These are phyloP conservation scores for Epichloe gansuensis DNA, from an alignment of 2,329 filamentous ascomycete genomes.

Conservation along the genomic window DNA sequence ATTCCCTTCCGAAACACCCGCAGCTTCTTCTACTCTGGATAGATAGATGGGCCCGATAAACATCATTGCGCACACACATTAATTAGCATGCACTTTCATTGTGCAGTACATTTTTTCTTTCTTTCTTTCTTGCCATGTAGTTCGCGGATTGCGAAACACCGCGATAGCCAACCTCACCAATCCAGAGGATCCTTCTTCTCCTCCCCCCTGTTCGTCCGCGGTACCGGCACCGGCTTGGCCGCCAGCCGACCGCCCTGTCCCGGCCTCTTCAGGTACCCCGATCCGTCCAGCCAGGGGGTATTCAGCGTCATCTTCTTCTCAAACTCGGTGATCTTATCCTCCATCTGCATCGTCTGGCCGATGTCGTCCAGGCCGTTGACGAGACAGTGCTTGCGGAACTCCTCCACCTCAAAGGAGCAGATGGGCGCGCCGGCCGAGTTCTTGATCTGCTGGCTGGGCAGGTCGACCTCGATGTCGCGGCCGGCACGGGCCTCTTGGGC, in stretches of 20 bases:
- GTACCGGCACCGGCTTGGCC: constrained; percentile 54
- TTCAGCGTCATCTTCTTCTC: constrained; percentile 64
- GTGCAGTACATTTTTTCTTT: too few species aligned
- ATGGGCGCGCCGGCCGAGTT: constrained; percentile 61
- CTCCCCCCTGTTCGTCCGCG: constrained; percentile 84
- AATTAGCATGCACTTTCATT: too few species aligned
- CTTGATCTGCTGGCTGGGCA: constrained; percentile 73
- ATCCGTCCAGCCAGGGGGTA: constrained; percentile 86
- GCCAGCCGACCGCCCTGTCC: constrained; percentile 42
- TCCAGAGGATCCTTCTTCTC: constrained; percentile 75
- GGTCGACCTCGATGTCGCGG: constrained; percentile 77
- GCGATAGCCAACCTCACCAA: constrained; percentile 44
- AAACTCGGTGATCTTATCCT: constrained; percentile 75
- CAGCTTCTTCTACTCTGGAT: too few species aligned
- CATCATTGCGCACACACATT: too few species aligned
- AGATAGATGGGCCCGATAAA: too few species aligned
- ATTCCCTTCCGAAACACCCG: too few species aligned
- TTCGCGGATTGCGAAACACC: too few species aligned
- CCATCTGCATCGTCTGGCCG: constrained; percentile 82
- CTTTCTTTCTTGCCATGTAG: too few species aligned
- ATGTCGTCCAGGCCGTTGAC: constrained; percentile 93
- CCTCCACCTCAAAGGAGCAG: constrained; percentile 73
- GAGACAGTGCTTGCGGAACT: constrained; percentile 89
- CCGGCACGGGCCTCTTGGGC: constrained; percentile 67
- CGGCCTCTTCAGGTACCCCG: constrained; percentile 53